phyloP scores from a whole-genome alignment of 306 rosid species.

The Dryas octopetala region DNA sequence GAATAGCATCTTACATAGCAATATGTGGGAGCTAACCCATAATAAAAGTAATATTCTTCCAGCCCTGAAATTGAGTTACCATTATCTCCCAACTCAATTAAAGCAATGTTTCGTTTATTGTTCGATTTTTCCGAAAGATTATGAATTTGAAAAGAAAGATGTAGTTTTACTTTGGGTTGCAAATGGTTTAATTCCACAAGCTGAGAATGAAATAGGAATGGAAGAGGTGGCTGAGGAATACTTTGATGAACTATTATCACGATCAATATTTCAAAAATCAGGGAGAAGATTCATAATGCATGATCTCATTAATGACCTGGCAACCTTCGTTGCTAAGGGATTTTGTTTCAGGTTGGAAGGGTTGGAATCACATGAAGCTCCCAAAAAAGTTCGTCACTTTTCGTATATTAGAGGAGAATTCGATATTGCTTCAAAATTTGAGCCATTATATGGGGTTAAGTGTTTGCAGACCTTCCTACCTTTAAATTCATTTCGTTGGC shows the following conservation, averaged over 20 bases:
- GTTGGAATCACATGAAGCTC: neutral
- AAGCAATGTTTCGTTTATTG: conserved; percentile 22
- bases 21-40: neutral
- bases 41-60: neutral
- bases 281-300: neutral
- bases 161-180: conserved; percentile 23
- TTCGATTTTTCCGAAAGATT: conserved; percentile 13
- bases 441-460: neutral
- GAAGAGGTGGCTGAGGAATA: conserved; percentile 17
- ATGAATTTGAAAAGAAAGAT: conserved; percentile 4
- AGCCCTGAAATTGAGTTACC: conserved; percentile 10
- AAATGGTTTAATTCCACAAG: conserved; percentile 12
- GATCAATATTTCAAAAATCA: conserved; percentile 19
- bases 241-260: neutral
- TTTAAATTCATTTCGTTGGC: too few relatives aligned
- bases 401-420: neutral
- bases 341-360: neutral
- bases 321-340: neutral
- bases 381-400: neutral
- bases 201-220: neutral
- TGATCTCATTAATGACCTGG: neutral
- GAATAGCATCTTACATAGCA: neutral
- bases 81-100: conserved; percentile 16
- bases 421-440: neutral
- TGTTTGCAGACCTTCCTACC: neutral